Base-by-base conservation (phyloP, 345 rosid species). In the Gossypium anomalum region DNA sequence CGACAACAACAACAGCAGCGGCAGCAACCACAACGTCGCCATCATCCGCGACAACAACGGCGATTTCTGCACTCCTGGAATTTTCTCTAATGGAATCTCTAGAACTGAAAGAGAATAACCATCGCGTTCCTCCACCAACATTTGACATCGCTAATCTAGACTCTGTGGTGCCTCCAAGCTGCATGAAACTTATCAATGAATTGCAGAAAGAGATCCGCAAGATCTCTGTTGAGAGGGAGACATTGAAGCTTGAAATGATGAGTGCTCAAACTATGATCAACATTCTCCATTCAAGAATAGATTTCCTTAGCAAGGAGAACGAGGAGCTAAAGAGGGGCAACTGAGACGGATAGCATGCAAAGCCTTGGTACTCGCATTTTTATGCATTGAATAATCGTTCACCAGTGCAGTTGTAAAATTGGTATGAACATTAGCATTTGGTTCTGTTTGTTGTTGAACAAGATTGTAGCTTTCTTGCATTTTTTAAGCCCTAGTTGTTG, bases 31-130 rank as follows among this genome's bases (percentile, higher is more conserved):
- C 84, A 44, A 75, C 78, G 65, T 48, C 82, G 25, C 78, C 84
- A 73, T 68, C 84, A 64, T 80, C 86, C 34, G 91, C 89, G 22
- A 86, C 91, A 51, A 86, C 89, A 4, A 86, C 86, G 0, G 90
- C 93, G 29, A 68, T 91, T 70, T 92, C 98, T 70, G 90, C 98
- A 8, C 77, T 94, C 75, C 76, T 94, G 75, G 97, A 92, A 78
- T 90, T 92, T 76, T 88, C 92, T n/a, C 87, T 89, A 13, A 85
- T 86, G 93, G 91, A 89, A 64, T 77, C 91, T 9, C 57, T 82
- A 41, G 87, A 86, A 59, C 78, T 72, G 8, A 85, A 80, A 81
- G 86, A 84, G 73, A 77, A 62, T 22, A 57, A 15, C 12, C 29
- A 80, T 29, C 71, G 2, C 41, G 60, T 55, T 75, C 80, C 81